Percentiles rank a stretch among this genome's conserved stretches.
Evolutionary conservation across 257 asterid genomes (phyloP).

Genomic region (Fraxinus cuspidata): DNA sequence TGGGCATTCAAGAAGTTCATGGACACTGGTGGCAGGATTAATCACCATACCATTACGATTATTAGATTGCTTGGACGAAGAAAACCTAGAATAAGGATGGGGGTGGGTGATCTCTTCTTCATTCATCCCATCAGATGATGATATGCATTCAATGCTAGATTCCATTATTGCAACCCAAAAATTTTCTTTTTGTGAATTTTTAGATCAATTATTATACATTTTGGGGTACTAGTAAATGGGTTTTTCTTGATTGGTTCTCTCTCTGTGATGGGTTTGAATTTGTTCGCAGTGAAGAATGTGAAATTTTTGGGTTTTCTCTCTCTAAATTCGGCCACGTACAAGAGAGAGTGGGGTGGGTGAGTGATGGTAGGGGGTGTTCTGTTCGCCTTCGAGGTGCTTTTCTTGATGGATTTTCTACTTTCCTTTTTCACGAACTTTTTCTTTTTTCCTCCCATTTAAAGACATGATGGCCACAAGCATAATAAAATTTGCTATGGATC

Average conservation of each 20-base stretch:
- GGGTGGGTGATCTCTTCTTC: slow-evolving; percentile 50
- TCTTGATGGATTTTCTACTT: slow-evolving; percentile 22
- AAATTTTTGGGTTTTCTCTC: not conserved
- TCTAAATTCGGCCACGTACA: not conserved
- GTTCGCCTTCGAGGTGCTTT: slow-evolving; percentile 34
- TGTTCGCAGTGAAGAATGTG: slow-evolving; percentile 14
- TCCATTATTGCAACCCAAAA: slow-evolving; percentile 38
- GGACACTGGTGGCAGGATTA: slow-evolving; percentile 49
- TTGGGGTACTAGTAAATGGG: slow-evolving; percentile 5
- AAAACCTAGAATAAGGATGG: slow-evolving; percentile 37
- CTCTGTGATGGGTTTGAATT: slow-evolving; percentile 1
- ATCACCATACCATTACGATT: slow-evolving; percentile 31
- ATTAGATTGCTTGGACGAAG: slow-evolving; percentile 41
- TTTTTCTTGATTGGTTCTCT: not conserved
- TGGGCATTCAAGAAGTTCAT: slow-evolving; percentile 62
- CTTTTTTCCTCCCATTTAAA: not conserved
- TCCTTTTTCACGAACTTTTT: not conserved
- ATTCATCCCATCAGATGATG: slow-evolving; percentile 45
- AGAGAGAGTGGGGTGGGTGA: not conserved
- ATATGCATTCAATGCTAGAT: slow-evolving; percentile 53
- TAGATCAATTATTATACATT: slow-evolving; percentile 27
- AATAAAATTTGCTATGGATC: no score
- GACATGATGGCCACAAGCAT: no score
- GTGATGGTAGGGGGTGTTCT: not conserved
- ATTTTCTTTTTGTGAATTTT: slow-evolving; percentile 4